phyloP scores from a whole-genome alignment of 108 stramenopile genomes.

The Nannochloropsis salina region DNA sequence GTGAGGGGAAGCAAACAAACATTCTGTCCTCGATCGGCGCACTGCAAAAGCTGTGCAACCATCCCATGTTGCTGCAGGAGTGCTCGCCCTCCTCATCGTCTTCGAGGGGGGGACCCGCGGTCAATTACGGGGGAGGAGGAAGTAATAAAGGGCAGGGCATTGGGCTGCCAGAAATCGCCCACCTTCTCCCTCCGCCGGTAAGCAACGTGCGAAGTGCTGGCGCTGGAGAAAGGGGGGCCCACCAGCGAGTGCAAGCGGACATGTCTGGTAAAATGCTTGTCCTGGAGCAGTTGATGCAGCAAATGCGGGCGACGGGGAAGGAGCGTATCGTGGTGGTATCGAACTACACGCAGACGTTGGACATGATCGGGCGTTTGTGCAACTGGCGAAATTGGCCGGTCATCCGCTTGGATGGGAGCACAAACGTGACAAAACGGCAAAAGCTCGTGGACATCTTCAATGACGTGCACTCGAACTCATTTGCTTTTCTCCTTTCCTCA shows the following conservation, averaged over 20 bases:
- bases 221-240: constrained; percentile 55
- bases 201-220: constrained; percentile 87
- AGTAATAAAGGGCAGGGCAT: neutral
- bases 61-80: constrained; percentile 75
- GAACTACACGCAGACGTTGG: constrained; percentile 91
- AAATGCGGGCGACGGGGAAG: constrained; percentile 76
- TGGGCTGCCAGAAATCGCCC: constrained; percentile 42
- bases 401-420: constrained; percentile 75
- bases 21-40: constrained; percentile 85
- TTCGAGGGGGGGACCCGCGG: neutral
- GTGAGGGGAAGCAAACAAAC: constrained; percentile 93
- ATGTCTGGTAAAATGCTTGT: constrained; percentile 84
- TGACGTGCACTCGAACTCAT: constrained; percentile 64
- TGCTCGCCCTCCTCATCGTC: constrained; percentile 49
- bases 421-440: constrained; percentile 60
- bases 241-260: constrained; percentile 24
- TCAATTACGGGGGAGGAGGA: constrained; percentile 13
- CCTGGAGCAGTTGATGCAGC: constrained; percentile 79
- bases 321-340: constrained; percentile 97
- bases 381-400: constrained; percentile 78
- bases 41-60: constrained; percentile 81
- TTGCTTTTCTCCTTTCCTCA: constrained; percentile 54
- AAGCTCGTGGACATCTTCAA: constrained; percentile 89
- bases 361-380: constrained; percentile 91
- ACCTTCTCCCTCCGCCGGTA: constrained; percentile 86